These are phyloP conservation scores for Pachyrhizus erosus DNA, from an alignment of 306 rosid species.

Conservation along the genomic window DNA sequence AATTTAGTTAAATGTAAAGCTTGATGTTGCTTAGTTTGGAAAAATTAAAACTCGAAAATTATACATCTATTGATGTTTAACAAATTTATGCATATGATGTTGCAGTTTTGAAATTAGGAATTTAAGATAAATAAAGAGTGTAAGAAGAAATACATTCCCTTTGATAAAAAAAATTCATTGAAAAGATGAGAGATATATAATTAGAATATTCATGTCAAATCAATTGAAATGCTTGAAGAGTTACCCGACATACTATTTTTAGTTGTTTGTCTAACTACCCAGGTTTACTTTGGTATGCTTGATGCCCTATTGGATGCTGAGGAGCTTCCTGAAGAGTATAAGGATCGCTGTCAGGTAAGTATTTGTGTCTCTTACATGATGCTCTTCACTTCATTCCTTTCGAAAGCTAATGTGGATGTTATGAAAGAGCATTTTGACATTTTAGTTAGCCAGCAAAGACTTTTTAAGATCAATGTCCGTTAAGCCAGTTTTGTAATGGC, in stretches of 20 bases:
- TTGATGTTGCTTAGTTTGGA: slow-evolving; percentile 15
- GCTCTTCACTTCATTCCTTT: slow-evolving; percentile 36
- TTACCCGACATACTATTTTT: not conserved
- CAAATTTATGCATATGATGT: not conserved
- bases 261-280: slow-evolving; percentile 45
- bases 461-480: slow-evolving; percentile 18
- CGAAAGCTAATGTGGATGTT: slow-evolving; percentile 39
- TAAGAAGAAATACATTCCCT: slow-evolving; percentile 3
- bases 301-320: slow-evolving; percentile 96
- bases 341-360: slow-evolving; percentile 81
- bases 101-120: not conserved
- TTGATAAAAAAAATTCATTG: slow-evolving; percentile 14
- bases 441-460: not conserved
- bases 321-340: slow-evolving; percentile 95
- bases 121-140: not conserved
- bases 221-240: not conserved
- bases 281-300: slow-evolving; percentile 99
- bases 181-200: slow-evolving; percentile 7
- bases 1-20: slow-evolving; percentile 3
- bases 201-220: not conserved
- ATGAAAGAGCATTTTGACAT: slow-evolving; percentile 17
- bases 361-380: slow-evolving; percentile 19
- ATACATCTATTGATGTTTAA: slow-evolving; percentile 7
- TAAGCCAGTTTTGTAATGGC: slow-evolving; percentile 37
- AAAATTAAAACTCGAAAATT: not conserved